A percentile compares a stretch with the other conserved stretches of the same genome.
Evolutionary conservation across 768 basidiomycete species (phyloP).

Genomic region (Hortiboletus campestris): DNA sequence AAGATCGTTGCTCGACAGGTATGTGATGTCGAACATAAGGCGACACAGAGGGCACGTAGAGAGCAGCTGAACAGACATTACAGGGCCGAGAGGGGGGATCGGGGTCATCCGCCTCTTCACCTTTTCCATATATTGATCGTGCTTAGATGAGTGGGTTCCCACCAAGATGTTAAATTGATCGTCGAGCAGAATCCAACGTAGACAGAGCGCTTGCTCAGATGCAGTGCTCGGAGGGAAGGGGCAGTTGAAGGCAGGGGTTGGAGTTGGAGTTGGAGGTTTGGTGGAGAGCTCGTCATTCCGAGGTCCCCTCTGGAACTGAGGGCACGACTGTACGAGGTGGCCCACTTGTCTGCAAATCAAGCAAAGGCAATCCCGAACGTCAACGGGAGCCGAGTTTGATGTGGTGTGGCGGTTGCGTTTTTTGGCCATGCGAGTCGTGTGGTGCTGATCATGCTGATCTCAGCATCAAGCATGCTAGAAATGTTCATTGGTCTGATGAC

Average conservation of each 20-base stretch:
- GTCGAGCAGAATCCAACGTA: background rate
- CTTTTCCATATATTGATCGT: background rate
- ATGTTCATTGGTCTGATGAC: background rate
- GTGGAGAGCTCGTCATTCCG: background rate
- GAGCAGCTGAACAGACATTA: background rate
- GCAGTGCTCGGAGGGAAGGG: background rate
- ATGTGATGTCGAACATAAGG: background rate
- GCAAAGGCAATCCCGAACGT: background rate
- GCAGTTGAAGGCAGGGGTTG: background rate
- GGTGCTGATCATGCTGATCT: background rate
- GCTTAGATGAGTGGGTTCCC: background rate
- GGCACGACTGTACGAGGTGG: background rate
- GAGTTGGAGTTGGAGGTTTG: background rate
- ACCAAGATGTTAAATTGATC: background rate
- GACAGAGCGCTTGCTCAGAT: background rate
- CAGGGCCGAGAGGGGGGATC: background rate
- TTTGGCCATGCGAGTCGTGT: background rate
- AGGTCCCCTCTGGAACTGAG: background rate
- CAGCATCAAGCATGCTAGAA: background rate
- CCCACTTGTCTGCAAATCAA: background rate
- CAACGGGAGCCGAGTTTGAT: background rate
- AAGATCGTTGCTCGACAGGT: background rate
- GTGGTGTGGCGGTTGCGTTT: background rate
- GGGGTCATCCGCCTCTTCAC: background rate
- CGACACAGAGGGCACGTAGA: background rate